These are phyloP conservation scores for Oryza brachyantha DNA, from an alignment of 176 grass and related monocot species.

Conservation along the genomic window DNA sequence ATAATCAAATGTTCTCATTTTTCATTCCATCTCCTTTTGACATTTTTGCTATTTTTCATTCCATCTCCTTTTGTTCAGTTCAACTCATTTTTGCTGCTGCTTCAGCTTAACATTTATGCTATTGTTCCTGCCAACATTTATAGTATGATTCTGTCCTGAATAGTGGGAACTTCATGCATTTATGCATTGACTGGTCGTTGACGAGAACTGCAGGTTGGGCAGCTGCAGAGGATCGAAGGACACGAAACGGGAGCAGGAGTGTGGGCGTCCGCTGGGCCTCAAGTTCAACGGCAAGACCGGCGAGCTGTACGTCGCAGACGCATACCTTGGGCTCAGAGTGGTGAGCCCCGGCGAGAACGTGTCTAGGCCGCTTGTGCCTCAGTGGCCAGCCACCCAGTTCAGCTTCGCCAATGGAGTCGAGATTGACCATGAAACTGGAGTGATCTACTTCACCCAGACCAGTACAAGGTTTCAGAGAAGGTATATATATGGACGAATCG, in stretches of 20 bases:
- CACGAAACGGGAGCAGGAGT: constrained; percentile 29
- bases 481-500: constrained; percentile 11
- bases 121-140: not conserved
- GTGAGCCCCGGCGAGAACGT: constrained; percentile 15
- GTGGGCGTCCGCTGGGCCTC: constrained; percentile 64
- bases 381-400: constrained; percentile 27
- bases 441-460: constrained; percentile 77
- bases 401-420: constrained; percentile 68
- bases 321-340: constrained; percentile 56
- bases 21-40: too few species aligned
- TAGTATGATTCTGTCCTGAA: not conserved
- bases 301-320: constrained; percentile 61
- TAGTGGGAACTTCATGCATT: not conserved
- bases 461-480: constrained; percentile 55
- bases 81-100: not conserved
- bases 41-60: too few species aligned
- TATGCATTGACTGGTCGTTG: not conserved
- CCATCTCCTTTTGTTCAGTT: not conserved
- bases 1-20: not conserved
- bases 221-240: constrained; percentile 62
- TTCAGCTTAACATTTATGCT: not conserved
- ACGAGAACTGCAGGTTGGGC: constrained; percentile 34
- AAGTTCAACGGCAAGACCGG: constrained; percentile 42
- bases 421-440: constrained; percentile 52
- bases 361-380: constrained; percentile 33